Evolutionary conservation across 345 rosid genomes (phyloP).

Genomic region (Luvunga scandens): DNA sequence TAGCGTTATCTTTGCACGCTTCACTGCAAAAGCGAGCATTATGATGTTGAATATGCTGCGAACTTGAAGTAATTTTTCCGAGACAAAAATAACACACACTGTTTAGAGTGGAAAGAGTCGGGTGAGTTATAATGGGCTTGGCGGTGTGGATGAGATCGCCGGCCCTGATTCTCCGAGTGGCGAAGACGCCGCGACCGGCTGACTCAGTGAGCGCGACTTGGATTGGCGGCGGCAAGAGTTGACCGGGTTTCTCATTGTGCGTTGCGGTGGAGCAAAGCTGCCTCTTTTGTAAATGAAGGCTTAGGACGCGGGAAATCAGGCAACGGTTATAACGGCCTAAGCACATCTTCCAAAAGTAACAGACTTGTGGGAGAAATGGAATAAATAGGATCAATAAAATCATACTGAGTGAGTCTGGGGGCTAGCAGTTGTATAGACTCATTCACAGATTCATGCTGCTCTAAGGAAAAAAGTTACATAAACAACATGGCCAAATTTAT

Average conservation of each 20-base stretch:
- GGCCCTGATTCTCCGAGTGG: constrained; percentile 58
- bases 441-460: background rate
- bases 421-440: too few relatives aligned
- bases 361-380: background rate
- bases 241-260: constrained; percentile 16
- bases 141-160: constrained; percentile 91
- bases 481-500: background rate
- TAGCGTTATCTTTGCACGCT: constrained; percentile 47
- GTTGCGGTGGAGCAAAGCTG: constrained; percentile 18
- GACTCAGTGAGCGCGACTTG: constrained; percentile 64
- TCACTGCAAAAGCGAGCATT: constrained; percentile 52
- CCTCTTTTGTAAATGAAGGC: constrained; percentile 1
- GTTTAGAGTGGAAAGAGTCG: constrained; percentile 41
- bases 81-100: constrained; percentile 76
- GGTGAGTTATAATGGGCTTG: constrained; percentile 53
- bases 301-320: constrained; percentile 29
- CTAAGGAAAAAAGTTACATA: background rate
- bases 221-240: constrained; percentile 59
- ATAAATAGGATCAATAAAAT: background rate
- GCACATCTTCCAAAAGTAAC: background rate
- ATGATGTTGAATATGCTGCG: constrained; percentile 26
- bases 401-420: too few relatives aligned
- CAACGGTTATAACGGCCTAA: constrained; percentile 39
- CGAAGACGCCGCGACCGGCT: constrained; percentile 87
- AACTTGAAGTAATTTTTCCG: constrained; percentile 27